Conservation (phyloP, 2,329 filamentous ascomycete genomes). For the Fusarium lyarnte region DNA sequence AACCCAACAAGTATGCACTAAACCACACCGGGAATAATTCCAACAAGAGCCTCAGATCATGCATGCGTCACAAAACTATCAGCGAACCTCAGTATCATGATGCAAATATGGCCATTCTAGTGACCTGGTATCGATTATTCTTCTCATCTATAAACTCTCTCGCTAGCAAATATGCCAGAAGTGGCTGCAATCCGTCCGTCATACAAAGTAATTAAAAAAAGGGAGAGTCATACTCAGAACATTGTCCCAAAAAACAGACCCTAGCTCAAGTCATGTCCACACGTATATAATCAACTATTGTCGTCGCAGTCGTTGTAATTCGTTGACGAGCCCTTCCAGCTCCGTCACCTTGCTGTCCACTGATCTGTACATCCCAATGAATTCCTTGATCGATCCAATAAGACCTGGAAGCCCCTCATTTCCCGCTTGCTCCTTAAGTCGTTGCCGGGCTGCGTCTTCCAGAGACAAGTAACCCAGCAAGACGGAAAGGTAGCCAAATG, state of each 20-base stretch:
- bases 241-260: neutral
- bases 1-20: neutral
- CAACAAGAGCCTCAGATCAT: neutral
- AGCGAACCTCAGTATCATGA: neutral
- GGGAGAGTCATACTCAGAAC: constrained; percentile 9
- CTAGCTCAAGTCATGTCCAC: neutral
- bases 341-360: constrained; percentile 57
- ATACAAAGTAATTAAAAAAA: constrained; percentile 16
- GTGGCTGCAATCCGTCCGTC: neutral
- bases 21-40: neutral
- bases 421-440: constrained; percentile 54
- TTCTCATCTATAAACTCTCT: neutral
- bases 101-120: neutral
- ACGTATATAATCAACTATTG: constrained; percentile 20
- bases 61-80: neutral
- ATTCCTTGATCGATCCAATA: constrained; percentile 64
- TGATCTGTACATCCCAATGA: constrained; percentile 61
- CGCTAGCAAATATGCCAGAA: neutral
- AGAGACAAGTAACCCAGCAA: constrained; percentile 84
- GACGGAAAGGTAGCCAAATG: constrained; percentile 86
- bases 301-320: constrained; percentile 45
- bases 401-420: constrained; percentile 57
- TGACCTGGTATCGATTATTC: neutral
- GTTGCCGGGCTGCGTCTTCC: constrained; percentile 54
- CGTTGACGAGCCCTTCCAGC: constrained; percentile 51